These are phyloP conservation scores for Noccaea caerulescens DNA, from an alignment of 345 rosid genomes.

Conservation along the genomic window DNA sequence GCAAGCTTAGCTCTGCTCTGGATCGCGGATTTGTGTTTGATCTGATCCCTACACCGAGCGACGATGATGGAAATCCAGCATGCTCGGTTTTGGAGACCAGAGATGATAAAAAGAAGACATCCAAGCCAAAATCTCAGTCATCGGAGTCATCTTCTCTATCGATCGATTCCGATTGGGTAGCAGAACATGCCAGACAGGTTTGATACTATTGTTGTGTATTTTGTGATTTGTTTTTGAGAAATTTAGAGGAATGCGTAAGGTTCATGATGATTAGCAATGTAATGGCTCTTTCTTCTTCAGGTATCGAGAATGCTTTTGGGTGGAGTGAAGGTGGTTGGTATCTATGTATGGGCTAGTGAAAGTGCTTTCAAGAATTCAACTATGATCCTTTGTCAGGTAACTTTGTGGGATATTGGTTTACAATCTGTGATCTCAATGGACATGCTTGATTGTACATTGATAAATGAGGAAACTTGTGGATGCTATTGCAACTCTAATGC, in stretches of 20 bases:
- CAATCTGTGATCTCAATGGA: not conserved
- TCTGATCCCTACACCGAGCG: constrained; percentile 76
- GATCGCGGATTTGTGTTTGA: constrained; percentile 87
- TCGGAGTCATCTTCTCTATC: constrained; percentile 63
- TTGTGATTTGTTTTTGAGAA: not conserved
- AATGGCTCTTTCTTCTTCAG: constrained; percentile 40
- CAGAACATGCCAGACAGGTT: constrained; percentile 95
- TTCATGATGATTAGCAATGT: constrained; percentile 26
- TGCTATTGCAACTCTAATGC: constrained; percentile 8
- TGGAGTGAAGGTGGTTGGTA: constrained; percentile 82
- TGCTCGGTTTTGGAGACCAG: constrained; percentile 62
- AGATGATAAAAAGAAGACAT: constrained; percentile 61
- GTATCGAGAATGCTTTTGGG: constrained; percentile 90
- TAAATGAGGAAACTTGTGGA: not conserved
- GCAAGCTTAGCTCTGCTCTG: constrained; percentile 74
- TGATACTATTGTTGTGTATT: constrained; percentile 11
- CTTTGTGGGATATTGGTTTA: not conserved
- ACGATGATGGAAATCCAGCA: constrained; percentile 77
- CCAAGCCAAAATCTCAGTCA: constrained; percentile 68
- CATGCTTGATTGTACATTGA: not conserved
- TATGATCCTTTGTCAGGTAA: constrained; percentile 70
- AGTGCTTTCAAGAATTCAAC: constrained; percentile 79
- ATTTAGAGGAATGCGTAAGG: not conserved
- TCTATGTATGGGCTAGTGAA: constrained; percentile 91
- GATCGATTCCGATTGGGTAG: constrained; percentile 84